phyloP scores from a whole-genome alignment of 2,329 filamentous ascomycete species.

The Fusarium sp. region DNA sequence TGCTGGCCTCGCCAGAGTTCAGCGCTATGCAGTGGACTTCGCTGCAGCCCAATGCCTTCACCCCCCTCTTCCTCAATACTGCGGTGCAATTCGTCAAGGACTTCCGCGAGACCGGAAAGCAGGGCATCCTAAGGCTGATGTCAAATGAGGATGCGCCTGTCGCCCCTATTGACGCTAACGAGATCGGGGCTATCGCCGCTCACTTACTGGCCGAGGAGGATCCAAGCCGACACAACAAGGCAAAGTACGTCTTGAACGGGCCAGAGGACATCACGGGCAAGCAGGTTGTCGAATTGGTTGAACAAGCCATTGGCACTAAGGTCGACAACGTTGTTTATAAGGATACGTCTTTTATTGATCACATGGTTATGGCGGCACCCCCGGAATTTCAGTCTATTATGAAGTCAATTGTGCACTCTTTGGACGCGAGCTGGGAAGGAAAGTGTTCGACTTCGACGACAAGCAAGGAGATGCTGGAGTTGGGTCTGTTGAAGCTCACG shows the following conservation, averaged over 20 bases:
- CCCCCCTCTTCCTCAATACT: slow-evolving; percentile 26
- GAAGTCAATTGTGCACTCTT: neutral
- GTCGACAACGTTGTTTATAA: slow-evolving; percentile 46
- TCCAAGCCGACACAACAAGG: slow-evolving; percentile 43
- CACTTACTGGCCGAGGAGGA: slow-evolving; percentile 49
- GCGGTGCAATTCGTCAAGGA: slow-evolving; percentile 49
- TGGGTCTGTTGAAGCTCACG: neutral
- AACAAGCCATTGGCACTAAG: slow-evolving; percentile 46
- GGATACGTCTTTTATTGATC: slow-evolving; percentile 48
- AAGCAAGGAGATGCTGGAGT: neutral
- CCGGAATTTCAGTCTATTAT: slow-evolving; percentile 26
- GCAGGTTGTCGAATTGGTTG: slow-evolving; percentile 50
- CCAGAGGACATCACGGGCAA: slow-evolving; percentile 53
- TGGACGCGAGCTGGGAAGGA: neutral
- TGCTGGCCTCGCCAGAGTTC: slow-evolving; percentile 53
- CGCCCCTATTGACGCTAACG: slow-evolving; percentile 47
- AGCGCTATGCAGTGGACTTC: slow-evolving; percentile 52
- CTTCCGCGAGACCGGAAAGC: slow-evolving; percentile 49
- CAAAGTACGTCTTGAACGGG: slow-evolving; percentile 54
- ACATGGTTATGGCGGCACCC: slow-evolving; percentile 14
- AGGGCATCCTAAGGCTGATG: slow-evolving; percentile 45
- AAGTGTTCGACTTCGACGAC: neutral
- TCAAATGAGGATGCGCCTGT: slow-evolving; percentile 44
- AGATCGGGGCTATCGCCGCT: slow-evolving; percentile 52
- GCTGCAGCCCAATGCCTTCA: slow-evolving; percentile 51